These are phyloP conservation scores for Neonectria neomacrospora DNA, from an alignment of 2,329 filamentous ascomycete species.

Conservation along the genomic window DNA sequence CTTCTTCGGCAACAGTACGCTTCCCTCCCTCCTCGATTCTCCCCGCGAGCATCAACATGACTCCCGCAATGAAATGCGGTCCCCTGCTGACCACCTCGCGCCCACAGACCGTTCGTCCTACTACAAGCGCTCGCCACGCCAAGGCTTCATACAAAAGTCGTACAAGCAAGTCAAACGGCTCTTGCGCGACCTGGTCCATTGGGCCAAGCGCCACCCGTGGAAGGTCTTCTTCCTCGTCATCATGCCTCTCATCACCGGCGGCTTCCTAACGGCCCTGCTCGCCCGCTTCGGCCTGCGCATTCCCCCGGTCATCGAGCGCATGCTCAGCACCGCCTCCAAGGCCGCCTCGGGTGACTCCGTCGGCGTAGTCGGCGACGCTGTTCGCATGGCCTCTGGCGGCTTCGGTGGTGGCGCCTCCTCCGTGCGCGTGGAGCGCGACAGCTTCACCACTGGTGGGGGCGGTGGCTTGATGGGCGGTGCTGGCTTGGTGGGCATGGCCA, in stretches of 20 bases:
- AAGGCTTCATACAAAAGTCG: constrained; percentile 79
- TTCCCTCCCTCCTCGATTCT: neutral
- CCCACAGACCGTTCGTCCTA: constrained; percentile 66
- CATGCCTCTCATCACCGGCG: constrained; percentile 87
- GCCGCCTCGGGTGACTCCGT: constrained; percentile 60
- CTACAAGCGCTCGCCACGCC: constrained; percentile 84
- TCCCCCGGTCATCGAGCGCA: constrained; percentile 70
- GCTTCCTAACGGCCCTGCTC: constrained; percentile 81
- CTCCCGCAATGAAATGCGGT: constrained; percentile 10
- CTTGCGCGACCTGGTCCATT: constrained; percentile 82
- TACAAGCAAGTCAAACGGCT: constrained; percentile 82
- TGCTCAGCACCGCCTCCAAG: constrained; percentile 65
- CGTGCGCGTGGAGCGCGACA: constrained; percentile 49
- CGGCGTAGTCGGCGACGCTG: constrained; percentile 65
- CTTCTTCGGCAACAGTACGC: constrained; percentile 59
- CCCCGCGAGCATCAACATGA: neutral
- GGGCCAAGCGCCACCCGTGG: constrained; percentile 83
- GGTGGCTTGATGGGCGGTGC: constrained; percentile 42
- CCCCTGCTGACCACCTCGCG: constrained; percentile 11
- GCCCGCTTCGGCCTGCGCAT: constrained; percentile 82
- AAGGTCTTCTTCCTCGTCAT: constrained; percentile 90
- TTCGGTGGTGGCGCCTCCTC: constrained; percentile 41
- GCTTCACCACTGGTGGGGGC: constrained; percentile 51
- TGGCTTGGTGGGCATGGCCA: constrained; percentile 53
- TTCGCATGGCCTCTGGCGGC: constrained; percentile 61